Base-by-base conservation (phyloP, 2,329 filamentous ascomycete species). In the Botrytis fragariae region DNA sequence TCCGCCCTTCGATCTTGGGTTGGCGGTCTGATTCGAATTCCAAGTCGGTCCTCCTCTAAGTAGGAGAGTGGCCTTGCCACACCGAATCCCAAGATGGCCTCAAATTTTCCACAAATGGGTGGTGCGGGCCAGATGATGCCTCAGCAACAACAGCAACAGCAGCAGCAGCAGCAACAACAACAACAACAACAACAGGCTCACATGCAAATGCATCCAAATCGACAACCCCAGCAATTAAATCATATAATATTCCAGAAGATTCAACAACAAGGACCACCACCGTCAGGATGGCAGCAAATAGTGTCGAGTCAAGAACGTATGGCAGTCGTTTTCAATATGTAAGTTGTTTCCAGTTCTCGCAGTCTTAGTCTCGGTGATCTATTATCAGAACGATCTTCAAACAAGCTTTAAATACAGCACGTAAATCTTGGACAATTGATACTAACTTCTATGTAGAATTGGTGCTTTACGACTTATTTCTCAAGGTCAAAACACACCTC, bases 61-160 rank as follows among this genome's bases (percentile, higher is more conserved):
- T 74, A 77, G 76, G 77, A 78, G 73, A 75, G 77, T 79, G 77
- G 76, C 74, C 48, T 72, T 74, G 76, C 77, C 78, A 77, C 76
- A 77, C 62, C 71, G 63, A 74, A 72, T 74, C 70, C 63, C 71
- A 78, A 72, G 65, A 81, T 81, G 80, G 79, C 79, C 45, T 74
- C 78, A 42, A 81, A 81, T 74, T 81, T 80, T 73, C 79, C 79
- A 71, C 77, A 80, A 69, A 79, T 79, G 75, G 76, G 76, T 59
- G 77, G 74, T 70, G 76, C 77, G n/a, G 75, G 75, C 59, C 76
- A 77, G 65, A 78, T 79, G 76, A 80, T 79, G 78, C 75, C 76
- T n/a, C 77, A 78, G 57, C 79, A 78, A 39, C 77, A 75, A 32
- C 77, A 74, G 54, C 73, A 74, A 22, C 74, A 74, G 29, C 76